A percentile compares a stretch with the other conserved stretches of the same genome.
phyloP scores from a whole-genome alignment of 1,284 basidiomycete genomes.

The Trichosporon inkin region DNA sequence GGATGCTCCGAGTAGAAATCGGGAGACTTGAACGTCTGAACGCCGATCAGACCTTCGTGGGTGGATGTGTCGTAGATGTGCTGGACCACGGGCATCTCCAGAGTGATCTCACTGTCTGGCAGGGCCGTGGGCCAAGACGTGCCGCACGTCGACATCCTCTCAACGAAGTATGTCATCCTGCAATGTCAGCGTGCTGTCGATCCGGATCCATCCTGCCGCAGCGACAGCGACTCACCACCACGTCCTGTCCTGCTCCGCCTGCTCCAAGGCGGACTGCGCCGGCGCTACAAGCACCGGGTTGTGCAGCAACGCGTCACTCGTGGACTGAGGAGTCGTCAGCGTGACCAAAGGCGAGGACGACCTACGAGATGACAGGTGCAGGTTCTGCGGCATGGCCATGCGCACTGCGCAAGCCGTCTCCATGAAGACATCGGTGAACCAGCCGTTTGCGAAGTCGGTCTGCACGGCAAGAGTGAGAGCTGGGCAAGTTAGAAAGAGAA shows the following conservation, averaged over 20 bases:
- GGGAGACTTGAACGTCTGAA: constrained; percentile 34
- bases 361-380: constrained; percentile 36
- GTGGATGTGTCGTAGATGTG: constrained; percentile 24
- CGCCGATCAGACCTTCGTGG: constrained; percentile 25
- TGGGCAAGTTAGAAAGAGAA: background rate
- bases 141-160: constrained; percentile 17
- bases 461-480: constrained; percentile 1
- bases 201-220: too few species aligned
- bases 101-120: constrained; percentile 38
- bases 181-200: background rate
- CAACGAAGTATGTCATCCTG: constrained; percentile 35
- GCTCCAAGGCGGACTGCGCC: constrained; percentile 27
- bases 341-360: background rate
- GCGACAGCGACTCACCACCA: constrained; percentile 41
- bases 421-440: constrained; percentile 42
- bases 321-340: constrained; percentile 6
- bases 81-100: constrained; percentile 41
- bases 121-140: constrained; percentile 16
- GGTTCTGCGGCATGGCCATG: constrained; percentile 31
- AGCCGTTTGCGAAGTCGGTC: constrained; percentile 41
- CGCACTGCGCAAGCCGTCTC: constrained; percentile 32
- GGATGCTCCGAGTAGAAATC: constrained; percentile 27
- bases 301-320: constrained; percentile 14
- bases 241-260: constrained; percentile 38
- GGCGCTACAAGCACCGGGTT: constrained; percentile 21